Evolutionary conservation across 2,329 filamentous ascomycete genomes (phyloP).

Genomic region (Aspergillus hortae): DNA sequence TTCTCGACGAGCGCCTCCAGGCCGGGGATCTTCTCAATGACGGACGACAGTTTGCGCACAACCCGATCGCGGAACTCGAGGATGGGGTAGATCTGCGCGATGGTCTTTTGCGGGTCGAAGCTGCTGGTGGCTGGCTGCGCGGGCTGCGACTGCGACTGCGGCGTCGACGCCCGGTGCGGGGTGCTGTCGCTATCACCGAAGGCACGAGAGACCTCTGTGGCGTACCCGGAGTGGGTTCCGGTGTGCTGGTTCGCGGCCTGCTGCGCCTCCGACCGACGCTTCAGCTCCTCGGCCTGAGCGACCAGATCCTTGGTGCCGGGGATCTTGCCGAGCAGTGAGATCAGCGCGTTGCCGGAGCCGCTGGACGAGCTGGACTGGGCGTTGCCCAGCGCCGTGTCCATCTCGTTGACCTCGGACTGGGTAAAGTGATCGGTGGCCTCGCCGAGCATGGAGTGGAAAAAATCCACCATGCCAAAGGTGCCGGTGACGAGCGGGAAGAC

Average conservation of each 20-base stretch:
- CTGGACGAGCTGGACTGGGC: constrained; percentile 53
- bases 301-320: constrained; percentile 69
- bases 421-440: constrained; percentile 82
- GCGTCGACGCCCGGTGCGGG: neutral
- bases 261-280: constrained; percentile 60
- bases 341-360: constrained; percentile 57
- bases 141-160: constrained; percentile 25
- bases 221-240: constrained; percentile 27
- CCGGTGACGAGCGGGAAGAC: constrained; percentile 71
- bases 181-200: constrained; percentile 4
- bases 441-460: constrained; percentile 71
- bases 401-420: constrained; percentile 78
- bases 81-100: constrained; percentile 87
- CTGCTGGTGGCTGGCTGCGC: constrained; percentile 28
- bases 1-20: constrained; percentile 87
- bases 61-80: constrained; percentile 91
- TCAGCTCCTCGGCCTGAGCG: constrained; percentile 61
- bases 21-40: constrained; percentile 88
- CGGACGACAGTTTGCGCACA: constrained; percentile 77
- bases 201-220: constrained; percentile 16
- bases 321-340: constrained; percentile 70
- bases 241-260: constrained; percentile 55
- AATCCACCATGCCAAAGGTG: constrained; percentile 76
- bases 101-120: constrained; percentile 75
- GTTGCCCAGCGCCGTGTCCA: constrained; percentile 69